Evolutionary conservation across 1,139 yeast genomes (phyloP).

Genomic region (Meyerozyma elateridarum): DNA sequence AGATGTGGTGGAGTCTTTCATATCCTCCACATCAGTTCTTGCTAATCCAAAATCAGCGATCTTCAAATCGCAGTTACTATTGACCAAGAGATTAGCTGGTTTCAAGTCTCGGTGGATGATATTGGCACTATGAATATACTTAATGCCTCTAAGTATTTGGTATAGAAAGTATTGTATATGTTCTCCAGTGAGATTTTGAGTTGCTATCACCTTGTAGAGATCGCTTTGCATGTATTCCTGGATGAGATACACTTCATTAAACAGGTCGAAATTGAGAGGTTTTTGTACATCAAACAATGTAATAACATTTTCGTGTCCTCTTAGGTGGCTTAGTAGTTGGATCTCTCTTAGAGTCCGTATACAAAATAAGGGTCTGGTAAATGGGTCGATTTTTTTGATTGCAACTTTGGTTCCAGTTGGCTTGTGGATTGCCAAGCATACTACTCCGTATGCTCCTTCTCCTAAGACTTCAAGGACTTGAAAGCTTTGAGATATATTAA

Average conservation of each 20-base stretch:
- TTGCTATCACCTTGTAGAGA: conserved; percentile 51
- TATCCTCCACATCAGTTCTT: conserved; percentile 28
- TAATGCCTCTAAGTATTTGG: conserved; percentile 60
- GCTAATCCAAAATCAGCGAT: conserved; percentile 56
- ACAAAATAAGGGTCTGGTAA: conserved; percentile 32
- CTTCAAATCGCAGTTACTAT: conserved; percentile 37
- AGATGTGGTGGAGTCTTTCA: conserved; percentile 30
- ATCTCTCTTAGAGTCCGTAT: conserved; percentile 42
- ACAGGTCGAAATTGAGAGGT: conserved; percentile 30
- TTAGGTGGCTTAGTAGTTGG: conserved; percentile 29
- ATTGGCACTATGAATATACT: conserved; percentile 57
- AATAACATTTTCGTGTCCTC: conserved; percentile 38
- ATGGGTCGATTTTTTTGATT: conserved; percentile 39
- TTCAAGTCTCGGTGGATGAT: conserved; percentile 39
- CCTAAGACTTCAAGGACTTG: conserved; percentile 41
- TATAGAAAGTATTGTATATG: conserved; percentile 67
- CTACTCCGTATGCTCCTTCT: conserved; percentile 45
- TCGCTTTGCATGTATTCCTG: conserved; percentile 74
- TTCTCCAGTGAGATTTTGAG: conserved; percentile 53
- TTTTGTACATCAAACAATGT: conserved; percentile 35
- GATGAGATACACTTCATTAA: conserved; percentile 64
- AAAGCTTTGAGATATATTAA: conserved; percentile 24
- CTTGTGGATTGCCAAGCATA: conserved; percentile 35
- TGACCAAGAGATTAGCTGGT: conserved; percentile 34
- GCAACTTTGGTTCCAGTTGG: conserved; percentile 39